phyloP scores from a whole-genome alignment of 805 yeast species.

The Aciculoconidium aculeatum region DNA sequence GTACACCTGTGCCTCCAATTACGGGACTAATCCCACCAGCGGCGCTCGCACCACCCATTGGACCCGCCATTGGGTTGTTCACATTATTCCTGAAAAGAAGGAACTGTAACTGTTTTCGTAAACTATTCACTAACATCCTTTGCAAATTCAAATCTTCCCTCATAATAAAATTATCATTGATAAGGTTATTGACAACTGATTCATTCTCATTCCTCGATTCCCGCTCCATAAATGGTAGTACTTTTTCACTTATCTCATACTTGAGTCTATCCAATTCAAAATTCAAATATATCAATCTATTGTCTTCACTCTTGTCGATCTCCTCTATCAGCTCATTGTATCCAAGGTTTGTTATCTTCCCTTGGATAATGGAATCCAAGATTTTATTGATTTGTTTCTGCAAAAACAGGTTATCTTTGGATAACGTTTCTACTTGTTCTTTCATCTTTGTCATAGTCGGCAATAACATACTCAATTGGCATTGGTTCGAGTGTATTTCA shows the following conservation, averaged over 20 bases:
- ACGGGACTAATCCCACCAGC: no score
- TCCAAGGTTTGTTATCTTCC: constrained; percentile 46
- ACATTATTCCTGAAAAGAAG: constrained; percentile 39
- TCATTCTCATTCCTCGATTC: constrained; percentile 18
- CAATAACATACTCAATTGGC: constrained; percentile 25
- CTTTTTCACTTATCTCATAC: constrained; percentile 35
- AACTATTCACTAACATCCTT: constrained; percentile 36
- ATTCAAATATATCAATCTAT: constrained; percentile 25
- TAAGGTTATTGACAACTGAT: constrained; percentile 22
- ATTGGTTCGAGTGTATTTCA: constrained; percentile 30
- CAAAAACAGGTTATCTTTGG: constrained; percentile 32
- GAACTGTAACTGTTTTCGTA: constrained; percentile 48
- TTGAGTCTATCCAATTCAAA: constrained; percentile 41
- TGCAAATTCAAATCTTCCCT: constrained; percentile 45
- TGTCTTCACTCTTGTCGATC: constrained; percentile 23
- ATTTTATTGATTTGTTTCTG: constrained; percentile 41
- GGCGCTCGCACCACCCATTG: background rate
- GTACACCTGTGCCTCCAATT: background rate
- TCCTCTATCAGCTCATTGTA: constrained; percentile 44
- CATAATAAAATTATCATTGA: constrained; percentile 34
- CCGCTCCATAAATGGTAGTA: constrained; percentile 27
- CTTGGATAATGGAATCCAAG: constrained; percentile 43
- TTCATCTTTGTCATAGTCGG: constrained; percentile 21
- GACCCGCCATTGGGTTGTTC: constrained; percentile 6
- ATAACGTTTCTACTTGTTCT: constrained; percentile 20